Conservation (phyloP, 306 rosid species). For the Cicer bijugum region DNA sequence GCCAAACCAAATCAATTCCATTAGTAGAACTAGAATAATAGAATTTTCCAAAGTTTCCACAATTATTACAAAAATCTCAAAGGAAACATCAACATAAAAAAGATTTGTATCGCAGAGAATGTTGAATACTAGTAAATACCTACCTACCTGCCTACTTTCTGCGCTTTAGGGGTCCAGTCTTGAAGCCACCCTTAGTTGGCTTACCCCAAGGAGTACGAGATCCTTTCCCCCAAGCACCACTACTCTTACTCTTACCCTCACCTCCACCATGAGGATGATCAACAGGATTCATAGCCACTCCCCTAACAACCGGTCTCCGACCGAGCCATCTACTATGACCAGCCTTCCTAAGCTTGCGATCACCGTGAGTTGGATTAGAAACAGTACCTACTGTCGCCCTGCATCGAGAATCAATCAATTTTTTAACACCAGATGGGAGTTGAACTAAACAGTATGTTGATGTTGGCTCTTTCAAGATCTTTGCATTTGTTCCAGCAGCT, state of each 20-base stretch:
- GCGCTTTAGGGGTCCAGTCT: constrained; percentile 77
- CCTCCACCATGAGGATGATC: constrained; percentile 97
- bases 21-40: constrained; percentile 3
- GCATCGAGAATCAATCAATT: constrained; percentile 71
- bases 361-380: constrained; percentile 78
- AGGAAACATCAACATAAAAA: constrained; percentile 33
- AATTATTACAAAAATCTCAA: constrained; percentile 40
- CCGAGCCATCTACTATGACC: constrained; percentile 87
- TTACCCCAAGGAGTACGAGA: constrained; percentile 87
- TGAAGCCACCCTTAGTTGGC: constrained; percentile 79
- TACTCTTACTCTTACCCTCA: constrained; percentile 80
- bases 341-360: constrained; percentile 74
- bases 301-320: constrained; percentile 73
- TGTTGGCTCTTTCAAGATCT: constrained; percentile 81
- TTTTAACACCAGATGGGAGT: constrained; percentile 74
- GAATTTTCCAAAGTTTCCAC: constrained; percentile 8
- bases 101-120: not conserved
- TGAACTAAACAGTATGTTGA: constrained; percentile 60
- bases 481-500: constrained; percentile 81
- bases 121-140: constrained; percentile 17
- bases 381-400: constrained; percentile 79
- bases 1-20: constrained; percentile 29
- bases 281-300: constrained; percentile 89
- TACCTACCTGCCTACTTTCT: constrained; percentile 48
- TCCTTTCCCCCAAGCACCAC: constrained; percentile 60